Evolutionary conservation across 2,329 filamentous ascomycete species (phyloP).

Genomic region (Phialemoniopsis sp.): DNA sequence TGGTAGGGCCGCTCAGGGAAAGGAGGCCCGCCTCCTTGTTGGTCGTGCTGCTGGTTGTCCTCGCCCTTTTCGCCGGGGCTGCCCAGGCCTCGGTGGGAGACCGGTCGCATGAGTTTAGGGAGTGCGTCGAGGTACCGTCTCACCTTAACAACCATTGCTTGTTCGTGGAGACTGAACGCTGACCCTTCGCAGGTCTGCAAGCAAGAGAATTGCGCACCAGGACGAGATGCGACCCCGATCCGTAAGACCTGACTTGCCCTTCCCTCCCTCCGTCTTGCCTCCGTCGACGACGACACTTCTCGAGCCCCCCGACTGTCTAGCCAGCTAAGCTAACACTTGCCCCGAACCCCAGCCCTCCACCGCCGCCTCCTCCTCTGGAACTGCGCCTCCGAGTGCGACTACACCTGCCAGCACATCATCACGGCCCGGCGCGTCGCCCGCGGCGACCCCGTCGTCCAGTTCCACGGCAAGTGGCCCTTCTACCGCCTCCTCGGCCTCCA

Average conservation of each 20-base stretch:
- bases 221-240: slow-evolving; percentile 56
- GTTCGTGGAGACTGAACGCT: slow-evolving; percentile 5
- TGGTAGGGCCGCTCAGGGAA: slow-evolving; percentile 15
- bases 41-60: slow-evolving; percentile 24
- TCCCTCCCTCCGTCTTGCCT: slow-evolving; percentile 6
- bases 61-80: slow-evolving; percentile 34
- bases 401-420: slow-evolving; percentile 92
- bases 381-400: slow-evolving; percentile 93
- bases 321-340: slow-evolving; percentile 11
- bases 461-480: slow-evolving; percentile 99
- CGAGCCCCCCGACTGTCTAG: slow-evolving; percentile 7
- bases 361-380: slow-evolving; percentile 88
- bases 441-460: slow-evolving; percentile 74
- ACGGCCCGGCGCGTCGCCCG: slow-evolving; percentile 66
- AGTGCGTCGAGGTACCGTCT: slow-evolving; percentile 72
- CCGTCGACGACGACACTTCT: neutral
- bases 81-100: slow-evolving; percentile 76
- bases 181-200: slow-evolving; percentile 62
- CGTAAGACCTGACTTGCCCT: slow-evolving; percentile 50
- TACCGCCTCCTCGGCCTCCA: slow-evolving; percentile 86
- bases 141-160: neutral
- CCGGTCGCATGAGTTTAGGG: slow-evolving; percentile 76
- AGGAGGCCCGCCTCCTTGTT: slow-evolving; percentile 22
- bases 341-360: slow-evolving; percentile 59
- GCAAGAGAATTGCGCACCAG: slow-evolving; percentile 70